Evolutionary conservation across 306 rosid species (phyloP).

Genomic region (Medicago arabica): DNA sequence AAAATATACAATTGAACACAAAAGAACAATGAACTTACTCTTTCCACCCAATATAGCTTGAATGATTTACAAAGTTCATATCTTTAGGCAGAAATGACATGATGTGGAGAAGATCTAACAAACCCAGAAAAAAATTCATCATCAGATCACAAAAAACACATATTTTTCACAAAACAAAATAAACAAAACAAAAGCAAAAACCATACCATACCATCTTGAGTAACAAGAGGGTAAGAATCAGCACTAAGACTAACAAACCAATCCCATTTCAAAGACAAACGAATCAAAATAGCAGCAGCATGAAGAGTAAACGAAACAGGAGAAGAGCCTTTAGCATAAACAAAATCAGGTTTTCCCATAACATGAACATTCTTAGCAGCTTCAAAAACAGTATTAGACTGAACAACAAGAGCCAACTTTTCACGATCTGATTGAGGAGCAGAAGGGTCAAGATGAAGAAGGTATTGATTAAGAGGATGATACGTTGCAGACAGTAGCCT

Average conservation of each 20-base stretch:
- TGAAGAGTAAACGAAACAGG: slow-evolving; percentile 73
- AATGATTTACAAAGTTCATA: slow-evolving; percentile 87
- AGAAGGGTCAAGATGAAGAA: slow-evolving; percentile 80
- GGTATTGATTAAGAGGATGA: slow-evolving; percentile 85
- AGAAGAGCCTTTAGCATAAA: slow-evolving; percentile 71
- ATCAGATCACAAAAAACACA: slow-evolving; percentile 36
- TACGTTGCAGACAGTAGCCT: slow-evolving; percentile 64
- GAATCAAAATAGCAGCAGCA: slow-evolving; percentile 80
- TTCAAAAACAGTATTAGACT: slow-evolving; percentile 63
- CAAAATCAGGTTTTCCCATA: slow-evolving; percentile 81
- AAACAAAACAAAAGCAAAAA: slow-evolving; percentile 16
- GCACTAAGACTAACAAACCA: slow-evolving; percentile 80
- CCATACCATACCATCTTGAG: slow-evolving; percentile 78
- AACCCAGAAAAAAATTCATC: slow-evolving; percentile 44
- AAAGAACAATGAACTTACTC: slow-evolving; percentile 66
- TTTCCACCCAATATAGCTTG: slow-evolving; percentile 96
- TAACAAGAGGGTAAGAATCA: slow-evolving; percentile 80
- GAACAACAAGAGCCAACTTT: slow-evolving; percentile 62
- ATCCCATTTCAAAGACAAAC: slow-evolving; percentile 77
- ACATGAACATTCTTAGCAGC: slow-evolving; percentile 90
- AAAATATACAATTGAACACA: not conserved
- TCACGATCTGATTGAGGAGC: slow-evolving; percentile 73
- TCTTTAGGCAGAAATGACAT: slow-evolving; percentile 88
- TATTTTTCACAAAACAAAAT: not conserved
- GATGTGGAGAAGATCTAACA: slow-evolving; percentile 89